These are phyloP conservation scores for Thyridium curvatum DNA, from an alignment of 2,329 filamentous ascomycete genomes.

Conservation along the genomic window DNA sequence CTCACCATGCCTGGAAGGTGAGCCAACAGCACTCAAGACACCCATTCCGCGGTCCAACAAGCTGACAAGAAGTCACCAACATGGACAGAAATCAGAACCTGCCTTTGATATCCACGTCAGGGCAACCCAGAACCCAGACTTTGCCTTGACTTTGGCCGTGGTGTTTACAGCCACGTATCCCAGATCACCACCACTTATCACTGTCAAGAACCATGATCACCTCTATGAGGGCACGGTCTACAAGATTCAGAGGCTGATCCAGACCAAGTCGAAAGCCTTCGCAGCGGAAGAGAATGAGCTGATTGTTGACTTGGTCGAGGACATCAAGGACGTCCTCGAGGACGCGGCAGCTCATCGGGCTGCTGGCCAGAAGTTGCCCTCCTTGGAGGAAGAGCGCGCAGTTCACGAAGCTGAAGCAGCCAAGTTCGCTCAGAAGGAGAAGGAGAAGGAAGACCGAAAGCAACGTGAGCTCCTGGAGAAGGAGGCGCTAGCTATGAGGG, in stretches of 20 bases:
- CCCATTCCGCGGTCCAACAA: constrained; percentile 2
- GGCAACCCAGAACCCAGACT: constrained; percentile 65
- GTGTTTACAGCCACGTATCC: constrained; percentile 88
- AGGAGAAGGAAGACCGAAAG: constrained; percentile 44
- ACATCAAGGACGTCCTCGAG: constrained; percentile 71
- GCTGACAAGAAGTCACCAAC: constrained; percentile 6
- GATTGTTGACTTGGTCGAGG: constrained; percentile 60
- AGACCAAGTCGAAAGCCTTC: constrained; percentile 49
- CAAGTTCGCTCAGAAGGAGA: constrained; percentile 50
- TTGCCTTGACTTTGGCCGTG: constrained; percentile 66
- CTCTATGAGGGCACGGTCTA: constrained; percentile 66
- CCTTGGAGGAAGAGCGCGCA: constrained; percentile 82
- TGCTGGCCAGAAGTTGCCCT: constrained; percentile 70
- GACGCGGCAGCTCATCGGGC: constrained; percentile 76
- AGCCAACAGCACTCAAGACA: constrained; percentile 11
- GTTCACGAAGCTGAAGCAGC: constrained; percentile 66
- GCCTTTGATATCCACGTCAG: constrained; percentile 76
- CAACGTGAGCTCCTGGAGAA: constrained; percentile 54
- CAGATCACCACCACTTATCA: constrained; percentile 70
- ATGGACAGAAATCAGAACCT: constrained; percentile 66
- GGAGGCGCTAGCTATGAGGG: constrained; percentile 63
- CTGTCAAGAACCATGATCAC: constrained; percentile 55
- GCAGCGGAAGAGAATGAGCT: constrained; percentile 49
- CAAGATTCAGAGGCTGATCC: constrained; percentile 60
- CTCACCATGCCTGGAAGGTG: constrained; percentile 80